Percentiles rank a stretch among this genome's conserved stretches.
Conservation (phyloP, 495 filamentous ascomycete genomes). For the Xylaria acuta region DNA sequence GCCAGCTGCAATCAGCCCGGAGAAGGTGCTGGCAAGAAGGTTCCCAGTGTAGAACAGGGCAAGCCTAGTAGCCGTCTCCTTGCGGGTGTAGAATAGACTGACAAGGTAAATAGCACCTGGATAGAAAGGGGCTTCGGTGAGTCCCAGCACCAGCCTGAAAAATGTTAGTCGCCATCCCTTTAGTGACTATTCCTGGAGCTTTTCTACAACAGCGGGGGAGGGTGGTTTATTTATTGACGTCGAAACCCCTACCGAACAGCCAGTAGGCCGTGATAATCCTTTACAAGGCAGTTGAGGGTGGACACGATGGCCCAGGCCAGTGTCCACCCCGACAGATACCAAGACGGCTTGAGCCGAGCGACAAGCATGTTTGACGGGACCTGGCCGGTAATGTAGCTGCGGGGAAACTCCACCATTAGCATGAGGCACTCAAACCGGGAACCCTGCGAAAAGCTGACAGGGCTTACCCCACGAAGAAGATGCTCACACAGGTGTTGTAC, state of each 20-base stretch:
- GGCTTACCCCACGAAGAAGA: slow-evolving; percentile 57
- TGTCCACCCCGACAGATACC: slow-evolving; percentile 33
- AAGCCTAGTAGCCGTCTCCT: slow-evolving; percentile 41
- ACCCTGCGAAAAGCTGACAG: neutral
- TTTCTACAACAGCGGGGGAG: neutral
- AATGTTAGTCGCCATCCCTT: neutral
- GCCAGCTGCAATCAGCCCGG: slow-evolving; percentile 34
- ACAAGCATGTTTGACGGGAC: slow-evolving; percentile 46
- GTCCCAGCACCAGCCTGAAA: slow-evolving; percentile 16
- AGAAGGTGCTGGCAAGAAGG: slow-evolving; percentile 33
- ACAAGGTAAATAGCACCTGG: slow-evolving; percentile 52
- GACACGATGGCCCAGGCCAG: slow-evolving; percentile 23
- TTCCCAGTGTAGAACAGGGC: slow-evolving; percentile 34
- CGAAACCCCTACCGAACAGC: slow-evolving; percentile 3
- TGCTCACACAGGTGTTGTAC: slow-evolving; percentile 58
- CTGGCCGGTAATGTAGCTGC: slow-evolving; percentile 24
- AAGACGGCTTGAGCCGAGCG: slow-evolving; percentile 37
- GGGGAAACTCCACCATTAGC: slow-evolving; percentile 6
- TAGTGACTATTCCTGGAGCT: neutral
- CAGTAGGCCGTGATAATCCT: slow-evolving; percentile 21
- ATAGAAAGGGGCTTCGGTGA: slow-evolving; percentile 23
- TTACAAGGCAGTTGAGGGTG: slow-evolving; percentile 17
- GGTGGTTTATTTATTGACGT: neutral
- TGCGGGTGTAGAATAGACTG: slow-evolving; percentile 51
- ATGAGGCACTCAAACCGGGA: neutral